Conservation (phyloP, 441 rosid genomes). For the Corymbia citriodora region DNA sequence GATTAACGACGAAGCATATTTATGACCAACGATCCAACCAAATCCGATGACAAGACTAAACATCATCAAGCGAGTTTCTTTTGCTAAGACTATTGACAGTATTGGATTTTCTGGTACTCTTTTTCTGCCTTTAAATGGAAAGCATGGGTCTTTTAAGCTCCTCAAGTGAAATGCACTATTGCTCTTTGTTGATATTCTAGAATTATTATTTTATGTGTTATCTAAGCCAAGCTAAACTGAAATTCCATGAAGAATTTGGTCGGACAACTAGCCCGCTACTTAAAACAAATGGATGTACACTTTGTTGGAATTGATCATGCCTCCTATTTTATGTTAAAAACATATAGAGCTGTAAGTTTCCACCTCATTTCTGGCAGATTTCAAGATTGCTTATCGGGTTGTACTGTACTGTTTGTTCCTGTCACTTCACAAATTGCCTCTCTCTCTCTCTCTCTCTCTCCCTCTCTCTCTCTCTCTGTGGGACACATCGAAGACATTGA, state of each 20-base stretch:
- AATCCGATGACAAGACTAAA: not conserved
- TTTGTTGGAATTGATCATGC: not conserved
- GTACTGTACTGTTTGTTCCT: conserved; percentile 13
- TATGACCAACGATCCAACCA: not conserved
- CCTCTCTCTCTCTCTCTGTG: not conserved
- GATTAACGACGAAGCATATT: not conserved
- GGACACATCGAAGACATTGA: not conserved
- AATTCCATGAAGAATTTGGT: not conserved
- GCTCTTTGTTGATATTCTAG: not conserved
- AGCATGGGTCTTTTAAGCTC: not conserved
- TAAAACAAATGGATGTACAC: not conserved
- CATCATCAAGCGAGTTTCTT: not conserved
- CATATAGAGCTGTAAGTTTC: not conserved
- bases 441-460: not conserved
- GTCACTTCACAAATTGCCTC: conserved; percentile 1
- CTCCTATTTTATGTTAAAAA: not conserved
- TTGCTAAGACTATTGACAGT: not conserved
- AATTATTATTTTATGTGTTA: not conserved
- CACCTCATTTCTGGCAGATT: conserved; percentile 9
- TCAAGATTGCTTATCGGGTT: conserved; percentile 13
- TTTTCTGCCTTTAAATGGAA: not conserved
- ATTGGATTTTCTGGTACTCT: not conserved
- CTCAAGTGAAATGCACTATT: not conserved
- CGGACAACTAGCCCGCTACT: not conserved
- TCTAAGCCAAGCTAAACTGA: not conserved